Evolutionary conservation across 768 basidiomycete species (phyloP), one percentile per base, ranked within the genome.

Genomic region (Brasilioporus rufonigricans): DNA sequence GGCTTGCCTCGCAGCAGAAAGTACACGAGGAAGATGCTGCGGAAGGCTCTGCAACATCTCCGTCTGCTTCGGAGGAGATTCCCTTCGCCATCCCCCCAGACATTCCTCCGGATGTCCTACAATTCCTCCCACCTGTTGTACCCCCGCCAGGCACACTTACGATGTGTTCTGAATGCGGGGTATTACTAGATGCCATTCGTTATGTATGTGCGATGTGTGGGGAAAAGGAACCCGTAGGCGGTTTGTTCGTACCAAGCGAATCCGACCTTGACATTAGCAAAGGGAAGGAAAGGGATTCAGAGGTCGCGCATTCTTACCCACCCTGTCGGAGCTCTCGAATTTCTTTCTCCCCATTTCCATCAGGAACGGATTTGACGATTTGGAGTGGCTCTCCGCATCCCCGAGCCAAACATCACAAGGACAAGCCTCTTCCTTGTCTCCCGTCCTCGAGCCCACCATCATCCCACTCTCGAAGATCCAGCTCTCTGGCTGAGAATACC

Each of bases 121-220:
- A 79, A 36, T 80, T 76, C 53, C 69, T 81, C 24, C 75, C 75
- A 2, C 73, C 78, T 4, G 64, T 73, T 21, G 74, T 73, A 1
- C 80, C 86, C 21, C 81, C 86, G 10, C 75, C 80, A 5, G 80
- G 82, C 24, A 77, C 79, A 44, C 80, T 90, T 18, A 92, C 93
- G 1, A 81, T 84, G 46, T 98, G 95, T 70, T 93, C 92, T 1
- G 82, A 83, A 44, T 98, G 95, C 61, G 88, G 87, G 14, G 69
- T 77, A 0, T 64, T 84, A 7, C 74, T 98, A 19, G 87, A 92
- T 48, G 80, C 83, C n/a, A 84, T 96, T 67, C 85, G 91, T 44
- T 97, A 98, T 68, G 86, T 95, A 14, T 98, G 95, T 65, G 80
- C 86, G 5, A 87, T 85, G 23, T 96, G 94, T 62, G 93, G 92